Evolutionary conservation across 345 rosid species (phyloP).

Genomic region (Leavenworthia alabamica): DNA sequence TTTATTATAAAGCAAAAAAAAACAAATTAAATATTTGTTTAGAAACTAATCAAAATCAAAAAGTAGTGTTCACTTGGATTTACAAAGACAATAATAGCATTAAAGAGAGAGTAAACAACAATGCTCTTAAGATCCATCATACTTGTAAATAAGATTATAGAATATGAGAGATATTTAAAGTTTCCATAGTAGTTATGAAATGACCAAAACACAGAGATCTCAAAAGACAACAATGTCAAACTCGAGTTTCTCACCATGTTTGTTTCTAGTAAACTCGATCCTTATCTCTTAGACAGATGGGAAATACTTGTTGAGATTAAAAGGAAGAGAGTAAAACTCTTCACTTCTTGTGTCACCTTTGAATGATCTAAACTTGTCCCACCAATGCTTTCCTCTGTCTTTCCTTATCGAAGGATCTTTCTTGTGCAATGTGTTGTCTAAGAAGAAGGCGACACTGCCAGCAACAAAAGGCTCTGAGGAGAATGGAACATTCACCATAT

Average conservation of each 20-base stretch:
- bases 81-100: slow-evolving; percentile 24
- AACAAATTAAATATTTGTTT: slow-evolving; percentile 1
- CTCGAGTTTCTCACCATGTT: slow-evolving; percentile 12
- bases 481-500: slow-evolving; percentile 84
- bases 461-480: slow-evolving; percentile 92
- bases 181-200: slow-evolving; percentile 8
- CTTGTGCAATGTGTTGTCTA: slow-evolving; percentile 68
- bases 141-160: slow-evolving; percentile 25
- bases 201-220: slow-evolving; percentile 12
- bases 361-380: slow-evolving; percentile 78
- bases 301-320: slow-evolving; percentile 89
- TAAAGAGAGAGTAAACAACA: slow-evolving; percentile 17
- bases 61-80: slow-evolving; percentile 25
- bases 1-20: not conserved
- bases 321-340: slow-evolving; percentile 91
- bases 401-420: slow-evolving; percentile 52
- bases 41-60: slow-evolving; percentile 23
- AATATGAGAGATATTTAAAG: slow-evolving; percentile 16
- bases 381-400: slow-evolving; percentile 97
- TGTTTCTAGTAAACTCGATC: slow-evolving; percentile 12
- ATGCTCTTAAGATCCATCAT: slow-evolving; percentile 25
- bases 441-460: slow-evolving; percentile 71
- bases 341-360: slow-evolving; percentile 71
- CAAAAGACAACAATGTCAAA: slow-evolving; percentile 8
- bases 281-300: slow-evolving; percentile 64